Conservation (phyloP, 2,329 filamentous ascomycete species). For the Pezicula neosporulosa region DNA sequence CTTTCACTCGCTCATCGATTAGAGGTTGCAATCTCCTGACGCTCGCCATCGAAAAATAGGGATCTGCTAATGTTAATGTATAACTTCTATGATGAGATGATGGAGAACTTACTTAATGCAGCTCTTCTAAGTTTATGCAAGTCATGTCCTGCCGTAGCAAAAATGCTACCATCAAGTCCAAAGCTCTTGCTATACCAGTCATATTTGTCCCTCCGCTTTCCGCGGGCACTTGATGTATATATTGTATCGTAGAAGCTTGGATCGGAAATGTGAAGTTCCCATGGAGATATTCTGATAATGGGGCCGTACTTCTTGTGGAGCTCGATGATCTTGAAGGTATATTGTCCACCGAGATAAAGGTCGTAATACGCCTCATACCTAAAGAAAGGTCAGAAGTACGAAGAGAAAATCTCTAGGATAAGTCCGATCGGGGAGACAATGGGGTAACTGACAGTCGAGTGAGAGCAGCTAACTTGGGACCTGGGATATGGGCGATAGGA, state of each 20-base stretch:
- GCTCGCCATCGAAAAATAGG: slow-evolving; percentile 5
- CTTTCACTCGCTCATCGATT: slow-evolving; percentile 6
- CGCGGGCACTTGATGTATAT: slow-evolving; percentile 18
- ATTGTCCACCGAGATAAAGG: slow-evolving; percentile 35
- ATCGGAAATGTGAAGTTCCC: slow-evolving; percentile 24
- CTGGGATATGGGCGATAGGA: slow-evolving; percentile 23
- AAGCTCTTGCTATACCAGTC: slow-evolving; percentile 7
- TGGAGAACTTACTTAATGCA: not conserved
- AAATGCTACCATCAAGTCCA: slow-evolving; percentile 2
- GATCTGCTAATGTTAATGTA: not conserved
- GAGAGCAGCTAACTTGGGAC: slow-evolving; percentile 13
- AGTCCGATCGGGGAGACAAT: not conserved
- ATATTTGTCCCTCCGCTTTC: slow-evolving; percentile 6
- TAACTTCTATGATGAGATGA: no score
- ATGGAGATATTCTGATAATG: slow-evolving; percentile 27
- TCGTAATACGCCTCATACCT: slow-evolving; percentile 34
- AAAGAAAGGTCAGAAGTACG: not conserved
- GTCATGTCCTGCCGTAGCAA: slow-evolving; percentile 4
- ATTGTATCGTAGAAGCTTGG: slow-evolving; percentile 25
- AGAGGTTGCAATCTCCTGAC: slow-evolving; percentile 5
- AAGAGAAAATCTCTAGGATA: not conserved
- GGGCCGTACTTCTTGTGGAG: slow-evolving; percentile 37
- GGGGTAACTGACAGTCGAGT: not conserved
- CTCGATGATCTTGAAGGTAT: slow-evolving; percentile 36
- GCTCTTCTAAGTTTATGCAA: slow-evolving; percentile 2